A percentile compares a stretch with the other conserved stretches of the same genome.
Evolutionary conservation across 208 protist species (phyloP).

Genomic region (Leishmania braziliensis): DNA sequence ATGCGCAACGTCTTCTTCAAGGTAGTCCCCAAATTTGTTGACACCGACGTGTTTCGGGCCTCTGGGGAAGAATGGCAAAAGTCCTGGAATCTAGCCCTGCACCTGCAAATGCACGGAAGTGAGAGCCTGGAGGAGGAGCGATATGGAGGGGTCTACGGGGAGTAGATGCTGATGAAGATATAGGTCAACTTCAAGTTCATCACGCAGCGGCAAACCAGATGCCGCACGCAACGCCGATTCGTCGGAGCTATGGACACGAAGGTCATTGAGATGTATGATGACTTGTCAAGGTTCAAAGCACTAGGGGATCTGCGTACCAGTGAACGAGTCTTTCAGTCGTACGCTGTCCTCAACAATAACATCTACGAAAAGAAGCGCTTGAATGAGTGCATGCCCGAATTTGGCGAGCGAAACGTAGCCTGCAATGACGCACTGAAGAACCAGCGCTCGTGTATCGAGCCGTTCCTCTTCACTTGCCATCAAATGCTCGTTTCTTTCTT

Average conservation of each 20-base stretch:
- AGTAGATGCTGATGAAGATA: constrained; percentile 48
- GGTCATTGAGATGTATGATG: constrained; percentile 68
- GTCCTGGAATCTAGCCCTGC: constrained; percentile 61
- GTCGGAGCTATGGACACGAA: constrained; percentile 68
- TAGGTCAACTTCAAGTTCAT: constrained; percentile 67
- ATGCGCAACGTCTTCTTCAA: constrained; percentile 73
- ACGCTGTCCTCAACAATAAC: constrained; percentile 46
- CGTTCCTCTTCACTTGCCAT: constrained; percentile 72
- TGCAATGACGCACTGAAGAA: constrained; percentile 61
- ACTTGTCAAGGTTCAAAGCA: constrained; percentile 58
- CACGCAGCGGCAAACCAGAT: constrained; percentile 46
- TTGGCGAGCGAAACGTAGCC: constrained; percentile 54
- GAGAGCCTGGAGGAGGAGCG: constrained; percentile 55
- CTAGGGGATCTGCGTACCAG: constrained; percentile 59
- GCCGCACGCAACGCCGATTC: constrained; percentile 55
- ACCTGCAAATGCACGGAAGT: constrained; percentile 58
- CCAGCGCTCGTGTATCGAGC: constrained; percentile 53
- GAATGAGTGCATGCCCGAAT: constrained; percentile 59
- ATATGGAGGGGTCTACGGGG: constrained; percentile 48
- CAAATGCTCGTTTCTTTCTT: constrained; percentile 35
- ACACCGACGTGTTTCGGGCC: constrained; percentile 50
- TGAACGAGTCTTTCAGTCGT: constrained; percentile 55
- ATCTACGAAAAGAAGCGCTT: constrained; percentile 43
- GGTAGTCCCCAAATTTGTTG: constrained; percentile 76
- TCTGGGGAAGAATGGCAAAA: constrained; percentile 66